Percentiles rank a stretch among this genome's conserved stretches.
Conservation (phyloP, 2,329 filamentous ascomycete genomes). For the Tolypocladium ophioglossoides region DNA sequence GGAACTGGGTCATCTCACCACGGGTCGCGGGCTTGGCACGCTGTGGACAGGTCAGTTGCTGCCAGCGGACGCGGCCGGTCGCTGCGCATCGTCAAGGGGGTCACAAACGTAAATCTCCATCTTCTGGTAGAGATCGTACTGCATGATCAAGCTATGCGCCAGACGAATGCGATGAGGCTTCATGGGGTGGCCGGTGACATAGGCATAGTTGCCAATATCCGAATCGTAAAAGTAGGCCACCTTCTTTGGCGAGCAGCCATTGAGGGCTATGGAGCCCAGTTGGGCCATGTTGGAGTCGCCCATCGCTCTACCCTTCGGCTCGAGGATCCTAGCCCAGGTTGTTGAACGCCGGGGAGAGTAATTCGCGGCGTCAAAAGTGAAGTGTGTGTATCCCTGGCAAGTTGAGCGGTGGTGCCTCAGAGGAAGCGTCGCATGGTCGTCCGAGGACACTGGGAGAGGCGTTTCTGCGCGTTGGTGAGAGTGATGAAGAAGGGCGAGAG, state of each 20-base stretch:
- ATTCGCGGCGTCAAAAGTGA: background rate
- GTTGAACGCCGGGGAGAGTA: background rate
- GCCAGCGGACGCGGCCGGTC: background rate
- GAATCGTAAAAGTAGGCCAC: constrained; percentile 98
- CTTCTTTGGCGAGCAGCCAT: constrained; percentile 52
- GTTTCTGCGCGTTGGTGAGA: background rate
- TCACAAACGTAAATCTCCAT: constrained; percentile 87
- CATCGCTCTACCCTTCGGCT: constrained; percentile 16
- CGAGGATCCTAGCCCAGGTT: background rate
- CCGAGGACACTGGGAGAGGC: background rate
- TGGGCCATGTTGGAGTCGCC: constrained; percentile 25
- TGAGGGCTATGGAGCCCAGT: constrained; percentile 36
- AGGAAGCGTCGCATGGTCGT: background rate
- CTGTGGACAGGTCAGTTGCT: constrained; percentile 28
- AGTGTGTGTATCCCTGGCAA: background rate
- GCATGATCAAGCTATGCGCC: constrained; percentile 91
- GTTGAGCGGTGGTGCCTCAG: background rate
- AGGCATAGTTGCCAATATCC: constrained; percentile 96
- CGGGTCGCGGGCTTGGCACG: constrained; percentile 77
- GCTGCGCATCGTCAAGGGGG: background rate
- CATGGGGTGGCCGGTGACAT: constrained; percentile 95
- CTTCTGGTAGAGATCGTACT: constrained; percentile 89
- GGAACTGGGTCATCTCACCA: constrained; percentile 88
- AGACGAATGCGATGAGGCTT: constrained; percentile 94
- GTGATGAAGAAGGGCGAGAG: constrained; percentile 7